Evolutionary conservation across 2,329 filamentous ascomycete genomes (phyloP), one percentile per base, ranked within the genome.

Genomic region (Venturia oleaginea): DNA sequence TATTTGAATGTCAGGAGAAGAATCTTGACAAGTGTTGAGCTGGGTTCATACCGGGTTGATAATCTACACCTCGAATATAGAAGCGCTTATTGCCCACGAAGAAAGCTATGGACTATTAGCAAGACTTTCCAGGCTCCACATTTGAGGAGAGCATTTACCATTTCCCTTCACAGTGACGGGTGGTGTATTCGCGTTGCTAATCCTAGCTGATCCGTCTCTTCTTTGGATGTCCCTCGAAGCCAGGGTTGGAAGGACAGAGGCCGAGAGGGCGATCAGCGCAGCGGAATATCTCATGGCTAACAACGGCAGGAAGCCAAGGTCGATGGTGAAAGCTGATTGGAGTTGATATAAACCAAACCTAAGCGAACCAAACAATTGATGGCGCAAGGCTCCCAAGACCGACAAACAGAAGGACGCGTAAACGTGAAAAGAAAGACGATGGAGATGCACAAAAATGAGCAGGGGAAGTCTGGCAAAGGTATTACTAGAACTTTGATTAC

Each of bases 21-120:
- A 3, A 37, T 38, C 13, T 15, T 27, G 13, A 10, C 5, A 32
- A 15, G 37, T 7, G 5, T 30, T 8, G 3, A n/a, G 34, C 15
- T 8, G 48, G 61, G 10, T 27, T 7, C n/a, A 32, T 61, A 72
- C 80, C 81, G 61, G 84, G 84, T 73, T 87, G 85, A 74, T 87
- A 88, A 76, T 89, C 87, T 68, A 85, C 78, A 72, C 83, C 83
- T 68, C 82, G 81, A 68, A 85, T 79, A 74, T 84, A 84, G 77
- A 84, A 84, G 71, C 86, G 83, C 62, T 84, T 71, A 66, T 82
- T 71, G 65, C 84, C 85, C 68, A 83, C 80, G 75, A 84, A 88
- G 79, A 88, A 88, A 65, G 86, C 83, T 40, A 30, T 64, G 15
- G 13, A 24, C 5, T 27, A 19, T 60, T 15, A 57, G 30, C 30